A percentile compares a stretch with the other conserved stretches of the same genome.
phyloP scores from a whole-genome alignment of 1,139 yeast species.

The Ashbya aceris region DNA sequence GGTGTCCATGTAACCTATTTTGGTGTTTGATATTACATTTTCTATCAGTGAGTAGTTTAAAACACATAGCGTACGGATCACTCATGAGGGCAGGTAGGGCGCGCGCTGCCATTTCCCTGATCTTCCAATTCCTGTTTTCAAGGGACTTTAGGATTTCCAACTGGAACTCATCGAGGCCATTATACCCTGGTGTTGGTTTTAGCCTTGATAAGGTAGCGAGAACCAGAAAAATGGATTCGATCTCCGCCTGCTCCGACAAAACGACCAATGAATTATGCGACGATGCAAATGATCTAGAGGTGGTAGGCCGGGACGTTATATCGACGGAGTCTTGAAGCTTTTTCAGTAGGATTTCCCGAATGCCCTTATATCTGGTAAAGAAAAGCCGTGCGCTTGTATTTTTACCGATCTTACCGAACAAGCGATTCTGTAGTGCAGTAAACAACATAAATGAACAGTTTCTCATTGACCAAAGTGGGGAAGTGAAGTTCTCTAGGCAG shows the following conservation, averaged over 20 bases:
- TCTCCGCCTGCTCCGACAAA: slow-evolving; percentile 15
- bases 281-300: slow-evolving; percentile 1
- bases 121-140: slow-evolving; percentile 57
- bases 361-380: slow-evolving; percentile 51
- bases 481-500: slow-evolving; percentile 53
- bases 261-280: slow-evolving; percentile 4
- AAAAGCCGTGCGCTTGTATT: slow-evolving; percentile 54
- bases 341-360: slow-evolving; percentile 40
- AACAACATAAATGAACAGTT: slow-evolving; percentile 93
- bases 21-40: slow-evolving; percentile 22
- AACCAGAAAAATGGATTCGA: slow-evolving; percentile 65
- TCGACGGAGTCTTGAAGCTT: slow-evolving; percentile 36
- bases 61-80: slow-evolving; percentile 25
- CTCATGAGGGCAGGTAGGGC: slow-evolving; percentile 47
- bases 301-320: slow-evolving; percentile 1
- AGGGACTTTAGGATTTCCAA: slow-evolving; percentile 41
- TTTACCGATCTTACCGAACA: slow-evolving; percentile 55
- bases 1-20: slow-evolving; percentile 50
- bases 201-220: slow-evolving; percentile 62
- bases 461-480: slow-evolving; percentile 73
- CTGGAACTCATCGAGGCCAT: slow-evolving; percentile 43
- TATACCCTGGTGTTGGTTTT: slow-evolving; percentile 48
- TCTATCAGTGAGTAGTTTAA: slow-evolving; percentile 11
- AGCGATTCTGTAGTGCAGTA: slow-evolving; percentile 66
- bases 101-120: slow-evolving; percentile 78